These are phyloP conservation scores for Polysphondylium violaceum DNA, from an alignment of 78 protist genomes.

Conservation along the genomic window DNA sequence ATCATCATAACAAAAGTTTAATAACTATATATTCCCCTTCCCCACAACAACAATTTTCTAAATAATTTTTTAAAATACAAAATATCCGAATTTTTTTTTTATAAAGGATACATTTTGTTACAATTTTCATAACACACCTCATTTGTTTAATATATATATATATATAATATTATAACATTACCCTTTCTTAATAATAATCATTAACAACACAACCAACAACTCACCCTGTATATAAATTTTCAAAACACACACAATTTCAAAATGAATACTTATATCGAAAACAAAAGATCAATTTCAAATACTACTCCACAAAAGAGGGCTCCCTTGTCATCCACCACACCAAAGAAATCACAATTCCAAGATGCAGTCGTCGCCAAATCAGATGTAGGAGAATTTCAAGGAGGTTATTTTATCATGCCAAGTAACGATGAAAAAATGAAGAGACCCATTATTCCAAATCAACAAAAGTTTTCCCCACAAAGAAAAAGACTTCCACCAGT, in stretches of 20 bases:
- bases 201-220: neutral
- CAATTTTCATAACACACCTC: neutral
- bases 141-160: too few relatives aligned
- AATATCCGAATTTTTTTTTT: slow-evolving; percentile 43
- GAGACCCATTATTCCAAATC: slow-evolving; percentile 15
- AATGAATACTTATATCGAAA: slow-evolving; percentile 22
- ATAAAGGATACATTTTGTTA: slow-evolving; percentile 20
- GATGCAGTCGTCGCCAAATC: slow-evolving; percentile 66
- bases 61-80: slow-evolving; percentile 5
- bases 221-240: slow-evolving; percentile 5
- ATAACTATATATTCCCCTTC: too few relatives aligned
- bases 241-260: neutral
- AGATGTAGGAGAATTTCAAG: slow-evolving; percentile 78
- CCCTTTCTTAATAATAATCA: too few relatives aligned
- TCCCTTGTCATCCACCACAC: neutral
- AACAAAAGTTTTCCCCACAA: slow-evolving; percentile 56
- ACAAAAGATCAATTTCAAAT: slow-evolving; percentile 5
- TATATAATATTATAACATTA: too few relatives aligned
- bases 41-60: too few relatives aligned
- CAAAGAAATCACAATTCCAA: slow-evolving; percentile 26
- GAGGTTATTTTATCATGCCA: slow-evolving; percentile 73
- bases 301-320: neutral
- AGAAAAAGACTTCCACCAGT: slow-evolving; percentile 43
- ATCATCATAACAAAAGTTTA: too few relatives aligned
- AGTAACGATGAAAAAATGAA: slow-evolving; percentile 31